phyloP scores from a whole-genome alignment of 306 rosid species.

The Luffa acutangula region DNA sequence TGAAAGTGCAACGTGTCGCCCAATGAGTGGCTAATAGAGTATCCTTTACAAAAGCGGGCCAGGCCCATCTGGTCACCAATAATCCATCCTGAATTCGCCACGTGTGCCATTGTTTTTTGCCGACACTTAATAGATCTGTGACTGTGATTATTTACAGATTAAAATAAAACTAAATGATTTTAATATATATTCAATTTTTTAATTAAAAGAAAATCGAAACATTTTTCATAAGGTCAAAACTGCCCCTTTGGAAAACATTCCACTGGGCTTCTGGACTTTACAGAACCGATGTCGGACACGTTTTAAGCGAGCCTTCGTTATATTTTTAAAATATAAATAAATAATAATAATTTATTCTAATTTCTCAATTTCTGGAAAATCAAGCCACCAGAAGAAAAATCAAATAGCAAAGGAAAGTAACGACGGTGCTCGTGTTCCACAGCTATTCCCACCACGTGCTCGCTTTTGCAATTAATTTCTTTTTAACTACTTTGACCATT shows the following conservation, averaged over 20 bases:
- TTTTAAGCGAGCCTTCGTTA: not conserved
- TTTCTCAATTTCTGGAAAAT: not conserved
- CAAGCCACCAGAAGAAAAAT: not conserved
- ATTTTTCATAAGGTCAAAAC: not conserved
- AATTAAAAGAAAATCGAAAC: not conserved
- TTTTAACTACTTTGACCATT: not conserved
- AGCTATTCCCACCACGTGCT: not conserved
- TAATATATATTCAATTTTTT: not conserved
- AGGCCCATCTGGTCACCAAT: not conserved
- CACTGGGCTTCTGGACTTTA: not conserved
- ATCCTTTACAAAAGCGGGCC: not conserved
- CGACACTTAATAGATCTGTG: slow-evolving; percentile 1
- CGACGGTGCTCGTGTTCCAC: not conserved
- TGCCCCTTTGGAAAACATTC: not conserved
- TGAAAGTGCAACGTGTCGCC: not conserved
- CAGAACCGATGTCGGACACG: not conserved
- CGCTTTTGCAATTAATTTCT: not conserved
- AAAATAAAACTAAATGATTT: not conserved
- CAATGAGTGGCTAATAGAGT: not conserved
- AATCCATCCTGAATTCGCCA: not conserved
- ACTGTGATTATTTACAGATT: not conserved
- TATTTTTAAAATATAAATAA: not conserved
- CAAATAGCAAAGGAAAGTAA: not conserved
- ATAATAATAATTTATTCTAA: not conserved
- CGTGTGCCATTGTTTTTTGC: not conserved